Base-by-base conservation (phyloP, 176 grass and related monocot genomes). In the Luzula sylvatica region DNA sequence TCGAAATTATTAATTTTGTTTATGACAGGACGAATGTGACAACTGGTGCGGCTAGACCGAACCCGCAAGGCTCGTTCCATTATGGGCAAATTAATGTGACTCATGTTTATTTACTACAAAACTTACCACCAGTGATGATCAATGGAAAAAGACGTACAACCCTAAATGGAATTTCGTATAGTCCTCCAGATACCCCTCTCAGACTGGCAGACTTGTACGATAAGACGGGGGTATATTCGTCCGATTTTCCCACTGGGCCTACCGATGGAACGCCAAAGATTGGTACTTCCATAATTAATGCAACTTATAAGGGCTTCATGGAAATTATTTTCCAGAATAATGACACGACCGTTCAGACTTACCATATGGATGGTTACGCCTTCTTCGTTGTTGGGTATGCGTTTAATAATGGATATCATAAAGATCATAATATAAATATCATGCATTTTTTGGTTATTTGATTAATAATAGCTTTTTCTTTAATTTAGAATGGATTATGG, bases 301-400 rank as follows among this genome's bases (percentile, higher is more conserved):
- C 50, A 7, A 71, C 85, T 48, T 96, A 86, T 48, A 89, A 56
- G 81, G 74, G 87, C 29, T 96, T 96, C 72, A 71, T 89, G 63
- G 92, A 96, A 67, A 79, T 96, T 15, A 56, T 96, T 71, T 96
- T 96, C 60, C 92, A 96, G 71, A 96, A 96, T 70, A 89, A 96
- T 50, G 81, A 82, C 55, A 86, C 81, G 0, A 75, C 23, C 44
- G 78, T 96, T 43, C 85, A 96, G 71, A 96, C 81, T 23, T 89
- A 90, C 41, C 92, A 96, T 11, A 69, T 96, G 1, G 92, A 96
- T 58, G 92, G 92, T 59, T 79, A 96, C 49, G 70, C 85, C 26
- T 89, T 86, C 56, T 96, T 79, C 76, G 78, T 96, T 0, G 92
- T 82, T 19, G 92, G 92, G 92, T 96, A 52, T 58, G 85, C 42